These are phyloP conservation scores for Paecilomyces variotii DNA, from an alignment of 2,329 filamentous ascomycete genomes.

Conservation along the genomic window DNA sequence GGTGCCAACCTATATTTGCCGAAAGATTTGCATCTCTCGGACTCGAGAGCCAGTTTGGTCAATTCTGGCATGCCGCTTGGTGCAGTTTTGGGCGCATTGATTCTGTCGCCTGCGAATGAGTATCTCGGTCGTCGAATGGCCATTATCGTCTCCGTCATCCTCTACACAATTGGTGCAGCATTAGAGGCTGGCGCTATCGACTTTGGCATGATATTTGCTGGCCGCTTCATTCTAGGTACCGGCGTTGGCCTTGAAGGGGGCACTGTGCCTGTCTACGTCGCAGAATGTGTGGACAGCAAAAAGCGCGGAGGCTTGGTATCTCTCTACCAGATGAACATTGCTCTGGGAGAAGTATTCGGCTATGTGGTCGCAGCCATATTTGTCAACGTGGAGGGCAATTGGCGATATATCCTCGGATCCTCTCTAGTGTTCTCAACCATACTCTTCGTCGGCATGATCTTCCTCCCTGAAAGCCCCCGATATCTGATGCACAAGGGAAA, in stretches of 20 bases:
- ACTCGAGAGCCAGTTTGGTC: slow-evolving; percentile 55
- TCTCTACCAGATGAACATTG: slow-evolving; percentile 69
- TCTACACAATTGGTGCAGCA: slow-evolving; percentile 63
- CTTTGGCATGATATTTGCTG: slow-evolving; percentile 63
- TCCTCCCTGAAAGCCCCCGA: slow-evolving; percentile 62
- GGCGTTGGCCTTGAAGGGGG: slow-evolving; percentile 67
- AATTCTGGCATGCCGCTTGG: slow-evolving; percentile 65
- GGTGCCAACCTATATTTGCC: slow-evolving; percentile 60
- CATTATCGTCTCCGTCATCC: slow-evolving; percentile 60
- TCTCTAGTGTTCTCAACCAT: slow-evolving; percentile 62
- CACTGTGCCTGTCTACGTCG: slow-evolving; percentile 67
- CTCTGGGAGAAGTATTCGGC: slow-evolving; percentile 64
- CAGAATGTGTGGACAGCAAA: slow-evolving; percentile 57
- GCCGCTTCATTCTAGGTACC: slow-evolving; percentile 60
- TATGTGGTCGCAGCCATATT: slow-evolving; percentile 69
- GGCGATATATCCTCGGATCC: slow-evolving; percentile 66
- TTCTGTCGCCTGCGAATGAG: slow-evolving; percentile 61
- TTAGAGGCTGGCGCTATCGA: slow-evolving; percentile 60
- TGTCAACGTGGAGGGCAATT: slow-evolving; percentile 59
- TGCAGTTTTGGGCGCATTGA: slow-evolving; percentile 60
- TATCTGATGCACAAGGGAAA: slow-evolving; percentile 62
- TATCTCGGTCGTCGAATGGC: slow-evolving; percentile 58
- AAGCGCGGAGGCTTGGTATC: slow-evolving; percentile 66
- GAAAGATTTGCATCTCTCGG: slow-evolving; percentile 46
- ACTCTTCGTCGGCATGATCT: slow-evolving; percentile 58